Evolutionary conservation across 495 filamentous ascomycete species (phyloP), one percentile per base, ranked within the genome.

Genomic region (Penicillium ucsense): DNA sequence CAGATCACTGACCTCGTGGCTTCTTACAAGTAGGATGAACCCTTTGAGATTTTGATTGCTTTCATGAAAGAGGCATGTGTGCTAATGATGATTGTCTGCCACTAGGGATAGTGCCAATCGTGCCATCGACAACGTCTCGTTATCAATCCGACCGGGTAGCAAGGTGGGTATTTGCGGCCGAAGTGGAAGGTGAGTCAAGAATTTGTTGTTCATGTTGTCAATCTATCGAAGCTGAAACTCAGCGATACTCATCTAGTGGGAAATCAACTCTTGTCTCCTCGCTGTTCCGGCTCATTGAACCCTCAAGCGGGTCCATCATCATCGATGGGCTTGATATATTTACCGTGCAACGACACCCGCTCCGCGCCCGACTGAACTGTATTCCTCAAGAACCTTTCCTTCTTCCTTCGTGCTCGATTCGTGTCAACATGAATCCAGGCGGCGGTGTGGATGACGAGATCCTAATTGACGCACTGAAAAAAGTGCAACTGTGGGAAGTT

Each of bases 341-440:
- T 27, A 59, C 59, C 7, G 50, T 68, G 10, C 66, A 60, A 0
- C 56, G 56, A 7, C 43, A 62, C 35, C 52, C 60, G 1, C 46
- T 72, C 30, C 61, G 65, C 12, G 51, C 61, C 0, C 47, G 53
- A 2, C 35, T 71, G 4, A 64, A 60, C 36, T 59, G 52, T 28
- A 51, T 78, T 6, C 71, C 77, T 7, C 75, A 82, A 33, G 62
- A 77, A 12, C 63, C 74, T 29, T 55, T 57, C 39, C 43, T 61
- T 7, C 34, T 53, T 10, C 39, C 43, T 20, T 47, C 46, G 4
- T 39, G n/a, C n/a, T 36, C 38, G 7, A 27, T 56, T 8, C 40
- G 47, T 0, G 29, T 53, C 5, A 50, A 56, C 35, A 36, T 56
- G 4, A 45, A 56, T 30, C 38, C 34, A 8, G 43, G 20, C n/a